These are phyloP conservation scores for Ceratocystis colombiana DNA, from an alignment of 2,329 filamentous ascomycete genomes.

Conservation along the genomic window DNA sequence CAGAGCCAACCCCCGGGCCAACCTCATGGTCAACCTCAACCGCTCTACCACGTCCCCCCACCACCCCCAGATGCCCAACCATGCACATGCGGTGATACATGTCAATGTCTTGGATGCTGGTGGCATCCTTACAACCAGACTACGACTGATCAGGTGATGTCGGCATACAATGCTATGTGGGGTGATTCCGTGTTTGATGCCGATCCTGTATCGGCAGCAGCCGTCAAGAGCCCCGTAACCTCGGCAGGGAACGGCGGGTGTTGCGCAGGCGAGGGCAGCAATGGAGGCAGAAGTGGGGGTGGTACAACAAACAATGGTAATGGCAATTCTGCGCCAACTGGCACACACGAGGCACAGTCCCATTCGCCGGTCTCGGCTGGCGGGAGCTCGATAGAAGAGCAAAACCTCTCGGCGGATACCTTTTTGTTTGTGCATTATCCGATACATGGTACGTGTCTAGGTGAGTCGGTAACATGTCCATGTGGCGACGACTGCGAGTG, in stretches of 20 bases:
- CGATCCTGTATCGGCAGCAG: not conserved
- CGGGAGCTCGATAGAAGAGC: conserved; percentile 38
- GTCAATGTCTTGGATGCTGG: conserved; percentile 57
- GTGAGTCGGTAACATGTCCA: conserved; percentile 43
- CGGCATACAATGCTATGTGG: conserved; percentile 38
- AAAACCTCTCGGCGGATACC: conserved; percentile 42
- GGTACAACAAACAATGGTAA: not conserved
- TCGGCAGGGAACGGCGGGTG: not conserved
- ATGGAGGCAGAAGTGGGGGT: not conserved
- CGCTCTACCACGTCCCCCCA: conserved; percentile 23
- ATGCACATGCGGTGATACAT: conserved; percentile 56
- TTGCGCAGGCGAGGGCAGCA: not conserved
- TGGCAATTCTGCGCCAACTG: not conserved
- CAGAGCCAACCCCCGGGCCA: not conserved
- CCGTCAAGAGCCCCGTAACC: conserved; percentile 29
- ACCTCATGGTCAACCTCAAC: not conserved
- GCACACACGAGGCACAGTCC: not conserved
- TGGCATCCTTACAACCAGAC: conserved; percentile 58
- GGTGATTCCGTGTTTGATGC: conserved; percentile 31
- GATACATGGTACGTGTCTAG: conserved; percentile 39
- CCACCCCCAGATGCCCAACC: conserved; percentile 34
- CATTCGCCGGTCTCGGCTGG: not conserved
- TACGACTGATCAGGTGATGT: conserved; percentile 45
- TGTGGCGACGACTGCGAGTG: conserved; percentile 52
- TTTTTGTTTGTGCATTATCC: conserved; percentile 52